phyloP scores from a whole-genome alignment of 2,329 filamentous ascomycete genomes.

The Xylaria sp. region DNA sequence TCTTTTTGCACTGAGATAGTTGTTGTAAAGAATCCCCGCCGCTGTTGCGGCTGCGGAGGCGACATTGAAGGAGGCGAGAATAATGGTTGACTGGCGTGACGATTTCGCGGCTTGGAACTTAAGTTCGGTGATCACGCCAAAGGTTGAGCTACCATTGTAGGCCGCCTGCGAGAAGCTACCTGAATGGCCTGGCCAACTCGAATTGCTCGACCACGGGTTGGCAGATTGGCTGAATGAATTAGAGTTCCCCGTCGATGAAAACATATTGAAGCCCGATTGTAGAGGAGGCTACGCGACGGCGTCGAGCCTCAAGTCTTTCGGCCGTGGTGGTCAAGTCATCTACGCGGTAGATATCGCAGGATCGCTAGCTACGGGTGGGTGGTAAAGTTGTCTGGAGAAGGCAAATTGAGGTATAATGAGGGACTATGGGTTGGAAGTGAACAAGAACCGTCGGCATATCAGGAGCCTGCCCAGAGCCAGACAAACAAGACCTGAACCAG shows the following conservation, averaged over 20 bases:
- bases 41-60: constrained; percentile 62
- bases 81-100: constrained; percentile 65
- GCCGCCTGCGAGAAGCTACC: constrained; percentile 38
- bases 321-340: constrained; percentile 51
- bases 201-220: constrained; percentile 36
- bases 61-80: constrained; percentile 66
- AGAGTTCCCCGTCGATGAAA: constrained; percentile 27
- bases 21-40: constrained; percentile 61
- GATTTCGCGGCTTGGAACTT: constrained; percentile 60
- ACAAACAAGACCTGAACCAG: constrained; percentile 52
- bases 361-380: constrained; percentile 38
- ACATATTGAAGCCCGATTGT: constrained; percentile 33
- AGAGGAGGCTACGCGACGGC: constrained; percentile 39
- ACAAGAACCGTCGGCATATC: constrained; percentile 36
- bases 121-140: constrained; percentile 56
- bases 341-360: constrained; percentile 44
- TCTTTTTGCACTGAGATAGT: constrained; percentile 53
- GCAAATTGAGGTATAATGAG: constrained; percentile 31
- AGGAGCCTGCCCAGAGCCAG: constrained; percentile 48
- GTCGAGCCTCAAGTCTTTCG: constrained; percentile 35
- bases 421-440: constrained; percentile 36
- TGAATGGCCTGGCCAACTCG: constrained; percentile 33
- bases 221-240: constrained; percentile 35
- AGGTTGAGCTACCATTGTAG: constrained; percentile 48
- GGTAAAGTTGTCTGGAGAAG: constrained; percentile 21